Evolutionary conservation across 2,329 filamentous ascomycete genomes (phyloP), one percentile per base, ranked within the genome.

Genomic region (Calonectria henricotiae): DNA sequence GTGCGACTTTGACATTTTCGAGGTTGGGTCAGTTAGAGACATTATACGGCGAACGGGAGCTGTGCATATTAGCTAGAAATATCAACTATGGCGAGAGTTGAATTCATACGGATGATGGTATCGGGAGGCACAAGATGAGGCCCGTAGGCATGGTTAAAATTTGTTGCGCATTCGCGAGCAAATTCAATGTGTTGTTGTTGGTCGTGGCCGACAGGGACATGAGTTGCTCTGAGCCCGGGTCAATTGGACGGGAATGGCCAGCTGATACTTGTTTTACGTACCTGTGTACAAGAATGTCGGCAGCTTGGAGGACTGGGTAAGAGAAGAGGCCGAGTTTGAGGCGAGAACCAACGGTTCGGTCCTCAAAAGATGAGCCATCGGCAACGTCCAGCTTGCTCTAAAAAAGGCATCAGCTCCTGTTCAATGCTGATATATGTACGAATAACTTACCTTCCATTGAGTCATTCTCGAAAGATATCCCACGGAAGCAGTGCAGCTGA

Each of bases 401-500:
- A 47, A 60, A 12, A 3, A 5, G 32, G 23, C 63, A 43, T 78
- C 30, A 78, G 63, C 8, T n/a, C 11, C 20, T 27, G 30, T 8
- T 7, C 32, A 6, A 39, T 30, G 27, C 11, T 32, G 5, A 2
- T 12, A 39, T 2, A 12, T 1, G 20, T 5, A 23, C 8, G 12
- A 39, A 37, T 23, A 4, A 51, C 23, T 61, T 69, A 94, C 94
- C 91, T 99, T 99, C 95, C 96, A 99, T 82, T 98, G 96, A 32
- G 96, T 98, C 96, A 99, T 99, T n/a, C 96, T 89, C 11, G 93
- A 93, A n/a, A 99, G 85, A 83, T 98, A 97, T 44, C 96, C 96
- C 82, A 96, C 95, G 5, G 94, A 96, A 27, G 96, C 94, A 63
- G 93, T 93, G 75, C 95, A 98, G 79, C 94, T 96, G 71, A 99